These are phyloP conservation scores for Trypanosoma platydactyli DNA, from an alignment of 208 protist genomes.

Conservation along the genomic window DNA sequence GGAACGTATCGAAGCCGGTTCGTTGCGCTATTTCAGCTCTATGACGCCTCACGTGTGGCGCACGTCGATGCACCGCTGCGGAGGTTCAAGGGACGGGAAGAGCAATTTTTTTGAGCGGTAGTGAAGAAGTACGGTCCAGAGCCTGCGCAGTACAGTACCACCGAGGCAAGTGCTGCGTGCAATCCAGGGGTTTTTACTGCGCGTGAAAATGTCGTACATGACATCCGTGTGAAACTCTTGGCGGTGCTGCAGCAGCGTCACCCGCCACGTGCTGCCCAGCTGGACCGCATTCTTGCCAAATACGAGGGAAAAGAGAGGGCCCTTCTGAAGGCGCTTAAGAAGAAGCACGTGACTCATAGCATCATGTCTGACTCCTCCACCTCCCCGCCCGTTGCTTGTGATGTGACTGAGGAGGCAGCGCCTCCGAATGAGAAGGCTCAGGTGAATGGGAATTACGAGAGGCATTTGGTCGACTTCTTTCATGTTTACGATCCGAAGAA, in stretches of 20 bases:
- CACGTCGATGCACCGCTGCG: slow-evolving; percentile 39
- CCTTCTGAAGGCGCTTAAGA: not conserved
- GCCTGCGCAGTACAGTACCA: no score
- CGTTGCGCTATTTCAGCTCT: slow-evolving; percentile 9
- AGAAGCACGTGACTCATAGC: not conserved
- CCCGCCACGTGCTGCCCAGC: slow-evolving; percentile 3
- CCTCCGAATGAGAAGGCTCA: no score
- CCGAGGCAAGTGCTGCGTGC: no score
- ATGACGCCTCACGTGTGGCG: slow-evolving; percentile 44
- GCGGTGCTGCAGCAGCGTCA: slow-evolving; percentile 19
- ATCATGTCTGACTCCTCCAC: not conserved
- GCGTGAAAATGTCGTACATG: no score
- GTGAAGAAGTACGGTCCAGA: not conserved
- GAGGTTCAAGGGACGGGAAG: slow-evolving; percentile 41
- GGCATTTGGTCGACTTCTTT: slow-evolving; percentile 17
- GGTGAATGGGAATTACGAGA: not conserved
- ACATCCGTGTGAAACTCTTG: not conserved
- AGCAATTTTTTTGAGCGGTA: slow-evolving; percentile 6
- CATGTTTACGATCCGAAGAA: slow-evolving; percentile 12
- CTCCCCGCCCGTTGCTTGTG: no score
- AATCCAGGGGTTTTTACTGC: no score
- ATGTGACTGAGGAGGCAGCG: no score
- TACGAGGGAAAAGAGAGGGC: slow-evolving; percentile 27
- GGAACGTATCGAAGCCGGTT: not conserved
- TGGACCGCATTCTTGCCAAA: slow-evolving; percentile 42